Base-by-base conservation (phyloP, 352 stramenopile species). In the Globisporangium irregulare region DNA sequence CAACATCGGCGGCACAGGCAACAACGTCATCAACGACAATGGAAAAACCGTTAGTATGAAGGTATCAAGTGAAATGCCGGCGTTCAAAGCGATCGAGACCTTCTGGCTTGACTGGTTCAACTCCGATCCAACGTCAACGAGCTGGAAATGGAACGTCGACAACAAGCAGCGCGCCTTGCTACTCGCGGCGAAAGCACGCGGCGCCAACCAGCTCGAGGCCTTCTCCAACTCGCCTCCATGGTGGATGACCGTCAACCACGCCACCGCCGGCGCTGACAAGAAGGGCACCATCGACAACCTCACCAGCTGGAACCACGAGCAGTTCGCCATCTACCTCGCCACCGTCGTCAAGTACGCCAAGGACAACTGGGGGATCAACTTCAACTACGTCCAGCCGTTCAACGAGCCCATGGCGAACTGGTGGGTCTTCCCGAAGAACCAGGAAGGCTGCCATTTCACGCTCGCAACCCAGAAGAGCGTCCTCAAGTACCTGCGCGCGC, bases 181-280 rank as follows among this genome's bases (percentile, higher is more conserved):
- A 9, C 29, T 69, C n/a, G 58, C 78, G 15, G 81, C 79, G 15
- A 77, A 71, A 22, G 41, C 72, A 10, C 79, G 81, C 29, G 79
- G 71, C 22, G 74, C 68, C 10, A 76, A 83, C 70, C 22, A 82
- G 29, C 67, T 81, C 3, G 81, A 90, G 43, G 78, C 78, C 0
- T 88, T 87, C 55, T 84, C 79, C 4, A 88, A 90, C 62, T 78
- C 81, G 51, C 79, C 79, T 5, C 81, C 81, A 14, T 90, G 81
- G 81, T 90, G 81, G 81, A 90, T 88, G 81, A 84, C 69, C 36
- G 75, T 71, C 64, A 88, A 88, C 66, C 69, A 80, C 57, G 76
- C 79, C 0, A 80, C 80, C 14, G 79, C 81, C 14, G 81, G 81
- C 43, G 79, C 72, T 46, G 64, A 70, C 20, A 73, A 67, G 6